These are phyloP conservation scores for Pythium phragmitis DNA, from an alignment of 352 stramenopile genomes.

Conservation along the genomic window DNA sequence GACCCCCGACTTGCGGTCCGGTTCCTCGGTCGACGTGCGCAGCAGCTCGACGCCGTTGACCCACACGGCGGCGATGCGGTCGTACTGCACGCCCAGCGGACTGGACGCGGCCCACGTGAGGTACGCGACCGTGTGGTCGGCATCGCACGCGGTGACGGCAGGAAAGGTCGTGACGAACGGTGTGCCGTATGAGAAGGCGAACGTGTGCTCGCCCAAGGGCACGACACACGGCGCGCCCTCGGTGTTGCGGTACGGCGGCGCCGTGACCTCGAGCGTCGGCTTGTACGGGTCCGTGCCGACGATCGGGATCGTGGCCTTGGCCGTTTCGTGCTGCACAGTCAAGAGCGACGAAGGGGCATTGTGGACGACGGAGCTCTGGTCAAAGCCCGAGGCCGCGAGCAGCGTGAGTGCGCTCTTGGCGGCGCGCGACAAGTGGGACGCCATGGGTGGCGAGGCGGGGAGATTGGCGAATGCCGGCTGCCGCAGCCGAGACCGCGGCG, in stretches of 20 bases:
- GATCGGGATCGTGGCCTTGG: not conserved
- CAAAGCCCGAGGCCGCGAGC: slow-evolving; percentile 18
- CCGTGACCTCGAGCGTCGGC: slow-evolving; percentile 39
- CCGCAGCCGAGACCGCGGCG: too few relatives aligned
- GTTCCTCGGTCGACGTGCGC: slow-evolving; percentile 72
- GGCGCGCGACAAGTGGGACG: slow-evolving; percentile 5
- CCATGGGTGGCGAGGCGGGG: not conserved
- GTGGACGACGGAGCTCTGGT: not conserved
- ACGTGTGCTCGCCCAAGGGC: slow-evolving; percentile 47
- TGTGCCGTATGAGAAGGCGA: slow-evolving; percentile 56
- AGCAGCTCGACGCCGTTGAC: slow-evolving; percentile 71
- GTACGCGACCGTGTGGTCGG: slow-evolving; percentile 52
- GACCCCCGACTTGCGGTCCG: slow-evolving; percentile 39
- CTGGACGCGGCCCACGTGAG: slow-evolving; percentile 50
- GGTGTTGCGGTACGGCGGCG: slow-evolving; percentile 45
- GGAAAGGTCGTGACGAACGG: slow-evolving; percentile 45
- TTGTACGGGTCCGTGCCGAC: slow-evolving; percentile 22
- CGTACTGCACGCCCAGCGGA: slow-evolving; percentile 55
- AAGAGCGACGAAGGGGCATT: not conserved
- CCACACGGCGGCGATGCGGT: slow-evolving; percentile 74
- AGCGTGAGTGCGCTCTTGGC: slow-evolving; percentile 25
- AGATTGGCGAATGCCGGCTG: slow-evolving; percentile 2
- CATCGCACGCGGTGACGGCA: slow-evolving; percentile 34
- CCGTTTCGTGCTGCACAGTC: not conserved
- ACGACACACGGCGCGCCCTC: slow-evolving; percentile 42